phyloP scores from a whole-genome alignment of 2,329 filamentous ascomycete species.

The Nemania sp. region DNA sequence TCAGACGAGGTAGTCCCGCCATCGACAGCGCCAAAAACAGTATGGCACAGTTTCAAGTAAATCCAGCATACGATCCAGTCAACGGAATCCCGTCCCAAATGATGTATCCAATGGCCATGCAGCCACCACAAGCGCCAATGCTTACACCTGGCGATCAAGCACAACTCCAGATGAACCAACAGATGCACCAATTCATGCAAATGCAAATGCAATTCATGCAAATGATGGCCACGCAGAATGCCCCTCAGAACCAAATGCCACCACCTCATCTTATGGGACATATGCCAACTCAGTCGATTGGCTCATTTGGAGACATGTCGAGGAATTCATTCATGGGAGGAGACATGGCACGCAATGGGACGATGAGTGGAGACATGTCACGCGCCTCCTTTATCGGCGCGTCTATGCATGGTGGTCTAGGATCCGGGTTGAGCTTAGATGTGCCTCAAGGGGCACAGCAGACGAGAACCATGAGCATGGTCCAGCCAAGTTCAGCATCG shows the following conservation, averaged over 20 bases:
- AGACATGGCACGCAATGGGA: slow-evolving; percentile 38
- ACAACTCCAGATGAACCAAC: slow-evolving; percentile 79
- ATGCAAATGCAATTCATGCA: slow-evolving; percentile 97
- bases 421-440: slow-evolving; percentile 51
- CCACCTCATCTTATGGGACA: slow-evolving; percentile 41
- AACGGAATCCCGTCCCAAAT: slow-evolving; percentile 55
- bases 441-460: slow-evolving; percentile 50
- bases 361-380: slow-evolving; percentile 33
- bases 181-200: slow-evolving; percentile 87
- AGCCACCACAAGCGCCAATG: slow-evolving; percentile 42
- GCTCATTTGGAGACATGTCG: slow-evolving; percentile 45
- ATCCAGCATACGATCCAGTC: slow-evolving; percentile 53
- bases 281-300: slow-evolving; percentile 50
- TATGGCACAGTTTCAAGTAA: slow-evolving; percentile 43
- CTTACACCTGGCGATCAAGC: slow-evolving; percentile 69
- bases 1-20: slow-evolving; percentile 79
- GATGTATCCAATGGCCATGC: slow-evolving; percentile 51
- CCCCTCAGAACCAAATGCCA: slow-evolving; percentile 35
- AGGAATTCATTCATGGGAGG: slow-evolving; percentile 32
- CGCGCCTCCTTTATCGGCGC: slow-evolving; percentile 27
- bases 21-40: slow-evolving; percentile 54
- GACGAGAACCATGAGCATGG: slow-evolving; percentile 81
- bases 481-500: slow-evolving; percentile 68
- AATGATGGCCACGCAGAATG: slow-evolving; percentile 64
- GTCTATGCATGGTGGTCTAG: slow-evolving; percentile 43